Evolutionary conservation across 139 green algal genomes (phyloP), one percentile per base, ranked within the genome.

Genomic region (Diplosphaera chodatii): DNA sequence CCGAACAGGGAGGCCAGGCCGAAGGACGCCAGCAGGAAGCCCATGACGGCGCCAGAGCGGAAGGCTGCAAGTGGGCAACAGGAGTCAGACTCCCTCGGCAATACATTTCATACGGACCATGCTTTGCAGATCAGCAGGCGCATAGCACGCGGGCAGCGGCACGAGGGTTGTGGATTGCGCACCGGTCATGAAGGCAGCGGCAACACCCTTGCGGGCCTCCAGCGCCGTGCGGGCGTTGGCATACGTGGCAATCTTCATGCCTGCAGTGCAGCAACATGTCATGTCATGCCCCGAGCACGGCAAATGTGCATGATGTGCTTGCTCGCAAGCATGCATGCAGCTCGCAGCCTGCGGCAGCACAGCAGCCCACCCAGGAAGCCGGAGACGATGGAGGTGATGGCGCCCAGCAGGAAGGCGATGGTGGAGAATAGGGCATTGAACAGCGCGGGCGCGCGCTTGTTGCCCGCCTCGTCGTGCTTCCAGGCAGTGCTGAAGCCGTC

Each of bases 221-320:
- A 98, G 74, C 1, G 94, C 86, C 4, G 90, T 96, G 22, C 94
- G 80, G 18, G 92, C 94, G 74, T 99, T 99, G 74, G 94, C 94
- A 69, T 96, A 99, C 1, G 93, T 97, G 48, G 94, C 94, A 64
- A 99, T 98, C 77, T 84, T 90, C 93, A 98, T 99, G 79, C 94
- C 37, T 48, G 37, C 13, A 13, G 37, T 48, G 37, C 37, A 48
- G 13, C 91, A 13, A 48, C 10, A 13, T n/a, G n/a, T n/a, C n/a
- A n/a, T n/a, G n/a, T n/a, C n/a, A n/a, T n/a, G n/a, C n/a, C n/a
- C n/a, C n/a, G n/a, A n/a, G n/a, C n/a, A n/a, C n/a, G n/a, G n/a
- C n/a, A n/a, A n/a, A n/a, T n/a, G n/a, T n/a, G n/a, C n/a, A n/a
- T n/a, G n/a, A n/a, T n/a, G n/a, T n/a, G n/a, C n/a, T n/a, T n/a